A percentile compares a stretch with the other conserved stretches of the same genome.
phyloP scores from a whole-genome alignment of 169 alveolate genomes.

The Plasmodium gonderi region DNA sequence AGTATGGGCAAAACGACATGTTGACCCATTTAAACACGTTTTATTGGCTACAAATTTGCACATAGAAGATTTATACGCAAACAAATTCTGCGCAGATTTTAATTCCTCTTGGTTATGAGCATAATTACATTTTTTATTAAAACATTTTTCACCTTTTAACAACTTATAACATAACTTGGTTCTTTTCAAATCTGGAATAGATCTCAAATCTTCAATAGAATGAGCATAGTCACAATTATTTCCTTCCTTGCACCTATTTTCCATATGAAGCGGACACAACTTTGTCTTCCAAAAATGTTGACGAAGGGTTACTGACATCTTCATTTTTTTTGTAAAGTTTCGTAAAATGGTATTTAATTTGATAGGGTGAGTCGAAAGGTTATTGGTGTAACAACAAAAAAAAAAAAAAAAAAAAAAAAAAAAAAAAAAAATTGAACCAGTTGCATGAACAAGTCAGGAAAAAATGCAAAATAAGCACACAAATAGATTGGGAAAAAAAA shows the following conservation, averaged over 20 bases:
- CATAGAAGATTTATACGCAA: constrained; percentile 80
- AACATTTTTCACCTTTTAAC: constrained; percentile 71
- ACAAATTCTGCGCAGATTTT: constrained; percentile 80
- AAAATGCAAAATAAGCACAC: too few species aligned
- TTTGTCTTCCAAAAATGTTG: constrained; percentile 76
- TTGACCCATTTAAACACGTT: constrained; percentile 78
- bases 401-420: not conserved
- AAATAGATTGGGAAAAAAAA: too few species aligned
- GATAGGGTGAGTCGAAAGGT: not conserved
- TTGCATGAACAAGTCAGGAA: not conserved
- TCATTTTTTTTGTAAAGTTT: constrained; percentile 32
- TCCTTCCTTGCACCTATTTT: constrained; percentile 73
- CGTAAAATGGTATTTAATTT: not conserved
- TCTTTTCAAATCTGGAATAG: constrained; percentile 79
- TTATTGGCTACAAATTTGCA: constrained; percentile 81
- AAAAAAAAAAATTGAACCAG: constrained; percentile 10
- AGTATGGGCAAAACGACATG: constrained; percentile 85
- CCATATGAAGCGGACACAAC: constrained; percentile 70
- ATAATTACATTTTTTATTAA: constrained; percentile 79
- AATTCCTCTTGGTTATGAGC: constrained; percentile 82
- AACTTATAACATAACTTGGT: constrained; percentile 80
- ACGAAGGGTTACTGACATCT: constrained; percentile 77
- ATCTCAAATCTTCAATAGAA: constrained; percentile 76
- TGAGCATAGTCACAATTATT: constrained; percentile 83
- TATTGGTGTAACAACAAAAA: too few species aligned